Evolutionary conservation across 495 filamentous ascomycete genomes (phyloP).

Genomic region (Tirmania nivea): DNA sequence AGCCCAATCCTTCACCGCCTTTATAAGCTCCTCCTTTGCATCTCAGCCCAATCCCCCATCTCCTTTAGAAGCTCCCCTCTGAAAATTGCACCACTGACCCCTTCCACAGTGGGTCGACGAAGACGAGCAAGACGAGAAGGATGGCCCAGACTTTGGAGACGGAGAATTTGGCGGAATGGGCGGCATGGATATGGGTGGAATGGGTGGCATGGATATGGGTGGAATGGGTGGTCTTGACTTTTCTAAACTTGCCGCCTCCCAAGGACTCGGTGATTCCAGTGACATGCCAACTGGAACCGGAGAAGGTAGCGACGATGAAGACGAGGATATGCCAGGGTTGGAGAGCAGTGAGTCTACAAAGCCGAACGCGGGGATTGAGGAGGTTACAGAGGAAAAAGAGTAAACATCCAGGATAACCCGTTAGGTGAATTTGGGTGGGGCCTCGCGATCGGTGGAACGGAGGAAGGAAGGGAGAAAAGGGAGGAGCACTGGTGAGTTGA

Average conservation of each 20-base stretch:
- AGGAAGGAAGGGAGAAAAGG: too few relatives aligned
- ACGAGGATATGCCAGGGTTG: slow-evolving; percentile 23
- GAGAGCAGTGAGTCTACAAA: slow-evolving; percentile 5
- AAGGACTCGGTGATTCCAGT: slow-evolving; percentile 30
- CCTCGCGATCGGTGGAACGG: too few relatives aligned
- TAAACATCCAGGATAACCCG: too few relatives aligned
- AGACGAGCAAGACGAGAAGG: slow-evolving; percentile 89
- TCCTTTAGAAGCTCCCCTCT: slow-evolving; percentile 10
- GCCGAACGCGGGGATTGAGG: slow-evolving; percentile 7
- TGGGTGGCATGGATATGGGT: slow-evolving; percentile 21
- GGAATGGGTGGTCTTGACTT: slow-evolving; percentile 53
- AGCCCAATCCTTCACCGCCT: slow-evolving; percentile 4
- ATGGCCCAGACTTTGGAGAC: slow-evolving; percentile 27
- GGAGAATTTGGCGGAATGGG: slow-evolving; percentile 40
- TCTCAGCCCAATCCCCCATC: not conserved
- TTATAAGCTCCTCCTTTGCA: slow-evolving; percentile 3
- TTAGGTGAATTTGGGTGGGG: too few relatives aligned
- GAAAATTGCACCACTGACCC: not conserved
- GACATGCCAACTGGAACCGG: slow-evolving; percentile 25
- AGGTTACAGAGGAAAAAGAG: slow-evolving; percentile 1
- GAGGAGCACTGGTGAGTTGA: too few relatives aligned
- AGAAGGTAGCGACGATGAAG: slow-evolving; percentile 39
- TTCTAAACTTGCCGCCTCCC: slow-evolving; percentile 63
- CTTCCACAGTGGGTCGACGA: slow-evolving; percentile 76
- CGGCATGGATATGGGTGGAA: slow-evolving; percentile 22